Conservation (phyloP, 2,329 filamentous ascomycete species). For the Colletotrichum brevisporum region DNA sequence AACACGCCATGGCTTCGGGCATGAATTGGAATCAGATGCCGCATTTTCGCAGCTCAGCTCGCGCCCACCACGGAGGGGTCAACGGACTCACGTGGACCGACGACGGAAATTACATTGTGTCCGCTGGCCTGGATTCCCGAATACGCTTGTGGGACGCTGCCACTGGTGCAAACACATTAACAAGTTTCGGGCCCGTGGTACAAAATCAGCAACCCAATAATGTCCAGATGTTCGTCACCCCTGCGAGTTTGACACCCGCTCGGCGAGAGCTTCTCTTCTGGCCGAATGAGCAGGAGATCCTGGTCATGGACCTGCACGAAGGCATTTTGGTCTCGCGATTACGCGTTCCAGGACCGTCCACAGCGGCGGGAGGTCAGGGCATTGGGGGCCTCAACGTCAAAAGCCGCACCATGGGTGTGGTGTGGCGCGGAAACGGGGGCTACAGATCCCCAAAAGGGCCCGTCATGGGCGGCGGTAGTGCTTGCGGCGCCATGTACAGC, state of each 20-base stretch:
- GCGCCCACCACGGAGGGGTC: constrained; percentile 84
- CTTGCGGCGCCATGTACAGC: constrained; percentile 77
- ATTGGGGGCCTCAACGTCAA: constrained; percentile 70
- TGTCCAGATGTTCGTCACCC: constrained; percentile 74
- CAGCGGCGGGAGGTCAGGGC: constrained; percentile 60
- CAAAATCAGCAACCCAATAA: constrained; percentile 79
- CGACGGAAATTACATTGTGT: constrained; percentile 82
- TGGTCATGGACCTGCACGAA: constrained; percentile 84
- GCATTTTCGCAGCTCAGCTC: constrained; percentile 64
- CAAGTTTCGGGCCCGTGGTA: constrained; percentile 87
- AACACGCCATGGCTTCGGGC: constrained; percentile 50
- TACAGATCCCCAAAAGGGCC: constrained; percentile 69
- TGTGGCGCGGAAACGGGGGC: constrained; percentile 78
- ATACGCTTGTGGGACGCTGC: constrained; percentile 89
- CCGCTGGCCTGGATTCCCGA: constrained; percentile 85
- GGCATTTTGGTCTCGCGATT: constrained; percentile 81
- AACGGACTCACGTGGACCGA: constrained; percentile 90
- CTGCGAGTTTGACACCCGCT: constrained; percentile 68
- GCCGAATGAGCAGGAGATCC: constrained; percentile 85
- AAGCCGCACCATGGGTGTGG: constrained; percentile 80
- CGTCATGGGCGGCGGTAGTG: constrained; percentile 71
- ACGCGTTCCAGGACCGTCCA: constrained; percentile 71
- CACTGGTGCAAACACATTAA: constrained; percentile 87
- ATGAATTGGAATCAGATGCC: constrained; percentile 48
- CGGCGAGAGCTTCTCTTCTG: constrained; percentile 81